phyloP scores from a whole-genome alignment of 1,284 basidiomycete genomes.

The Hypsizygus ulmarius region DNA sequence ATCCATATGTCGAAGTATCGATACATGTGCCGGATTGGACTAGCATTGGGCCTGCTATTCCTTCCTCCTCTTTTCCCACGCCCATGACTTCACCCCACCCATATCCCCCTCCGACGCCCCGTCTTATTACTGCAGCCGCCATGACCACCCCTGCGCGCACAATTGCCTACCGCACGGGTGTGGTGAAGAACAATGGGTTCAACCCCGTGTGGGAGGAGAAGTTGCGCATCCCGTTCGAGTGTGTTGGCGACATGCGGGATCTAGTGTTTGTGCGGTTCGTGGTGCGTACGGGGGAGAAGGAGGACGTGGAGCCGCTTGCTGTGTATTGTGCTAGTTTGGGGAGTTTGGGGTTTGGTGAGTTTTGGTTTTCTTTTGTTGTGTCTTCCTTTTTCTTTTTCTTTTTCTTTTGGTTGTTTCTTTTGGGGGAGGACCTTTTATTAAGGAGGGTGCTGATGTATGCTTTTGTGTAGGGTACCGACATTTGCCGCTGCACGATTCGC shows the following conservation, averaged over 20 bases:
- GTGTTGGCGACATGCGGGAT: slow-evolving; percentile 75
- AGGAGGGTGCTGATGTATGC: slow-evolving; percentile 31
- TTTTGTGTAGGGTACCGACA: slow-evolving; percentile 73
- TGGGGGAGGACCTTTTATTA: too few species aligned
- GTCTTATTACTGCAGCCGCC: slow-evolving; percentile 19
- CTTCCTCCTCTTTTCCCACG: slow-evolving; percentile 14
- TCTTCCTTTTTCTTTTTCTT: too few species aligned
- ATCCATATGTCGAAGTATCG: slow-evolving; percentile 81
- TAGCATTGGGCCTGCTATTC: slow-evolving; percentile 1
- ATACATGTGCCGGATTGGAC: slow-evolving; percentile 76
- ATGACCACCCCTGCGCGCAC: slow-evolving; percentile 43
- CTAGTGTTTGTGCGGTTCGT: slow-evolving; percentile 81
- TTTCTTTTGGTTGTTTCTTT: neutral
- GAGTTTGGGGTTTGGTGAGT: slow-evolving; percentile 68
- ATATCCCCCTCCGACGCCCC: too few species aligned
- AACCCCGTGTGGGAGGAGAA: slow-evolving; percentile 86
- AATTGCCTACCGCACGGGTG: slow-evolving; percentile 53
- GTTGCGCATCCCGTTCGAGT: slow-evolving; percentile 69
- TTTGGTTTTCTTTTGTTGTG: neutral
- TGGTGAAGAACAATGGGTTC: slow-evolving; percentile 83
- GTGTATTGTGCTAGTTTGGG: slow-evolving; percentile 69
- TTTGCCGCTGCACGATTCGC: slow-evolving; percentile 58
- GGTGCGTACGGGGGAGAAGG: slow-evolving; percentile 62
- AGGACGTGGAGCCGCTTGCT: slow-evolving; percentile 66
- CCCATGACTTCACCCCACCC: too few species aligned